Evolutionary conservation across 352 stramenopile genomes (phyloP), one percentile per base, ranked within the genome.

Genomic region (Globisporangium carolinianum): DNA sequence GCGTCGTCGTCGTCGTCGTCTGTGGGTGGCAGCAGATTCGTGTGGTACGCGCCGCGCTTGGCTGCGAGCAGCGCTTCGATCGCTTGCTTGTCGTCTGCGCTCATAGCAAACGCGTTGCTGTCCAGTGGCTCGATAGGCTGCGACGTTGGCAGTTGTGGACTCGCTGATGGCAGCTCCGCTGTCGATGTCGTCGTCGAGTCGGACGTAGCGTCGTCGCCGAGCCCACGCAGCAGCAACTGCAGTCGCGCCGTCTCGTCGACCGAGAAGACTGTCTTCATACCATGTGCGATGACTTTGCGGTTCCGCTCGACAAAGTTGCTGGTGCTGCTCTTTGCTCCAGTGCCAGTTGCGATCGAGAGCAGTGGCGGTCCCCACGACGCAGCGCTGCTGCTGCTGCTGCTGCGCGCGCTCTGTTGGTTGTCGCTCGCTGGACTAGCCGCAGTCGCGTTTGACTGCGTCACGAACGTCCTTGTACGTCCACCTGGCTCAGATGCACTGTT

Each of bases 301-400:
- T 84, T 84, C 12, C 79, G 75, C 53, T 84, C 66, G 46, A 87
- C 67, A 51, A 81, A 86, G 47, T 79, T 65, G 41, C 47, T 63
- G 38, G 42, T 53, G n/a, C 18, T 59, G 49, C 0, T 32, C 24
- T 32, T 58, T 18, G 47, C 8, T 15, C 8, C 47, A 38, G 10
- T 6, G 17, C 47, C 8, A 52, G 47, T 12, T 11, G 42, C n/a
- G 42, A 18, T 52, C 24, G 18, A 52, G 47, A 52, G 47, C 47
- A 15, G 24, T 32, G 24, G 17, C 14, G 17, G 9, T 36, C 24
- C 17, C 24, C 38, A 6, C 6, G 11, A 17, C 18, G 47, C 24
- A 37, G 6, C 47, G 15, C 18, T 53, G 42, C 18, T 63, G 43
- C 18, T 53, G 42, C 18, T 63, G 43, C 35, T 66, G 7, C 24